Evolutionary conservation across 176 grass and related monocot species (phyloP).

Genomic region (Bothriochloa decipiens): DNA sequence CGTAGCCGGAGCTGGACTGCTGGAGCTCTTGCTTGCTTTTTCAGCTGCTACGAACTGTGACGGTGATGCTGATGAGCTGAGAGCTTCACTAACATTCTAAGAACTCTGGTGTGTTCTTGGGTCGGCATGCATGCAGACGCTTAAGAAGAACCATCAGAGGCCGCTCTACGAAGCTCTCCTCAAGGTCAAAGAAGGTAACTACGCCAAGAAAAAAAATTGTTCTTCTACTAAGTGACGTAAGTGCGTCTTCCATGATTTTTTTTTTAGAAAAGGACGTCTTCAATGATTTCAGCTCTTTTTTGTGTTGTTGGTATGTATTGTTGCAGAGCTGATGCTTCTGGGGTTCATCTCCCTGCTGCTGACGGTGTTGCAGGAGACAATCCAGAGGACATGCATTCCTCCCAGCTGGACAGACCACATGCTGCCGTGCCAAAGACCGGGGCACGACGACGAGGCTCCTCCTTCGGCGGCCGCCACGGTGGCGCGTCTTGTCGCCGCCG

Average conservation of each 20-base stretch:
- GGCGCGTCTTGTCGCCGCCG: slow-evolving; percentile 36
- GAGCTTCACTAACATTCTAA: neutral
- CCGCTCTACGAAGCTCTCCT: slow-evolving; percentile 91
- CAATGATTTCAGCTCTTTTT: neutral
- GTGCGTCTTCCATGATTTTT: too few relatives aligned
- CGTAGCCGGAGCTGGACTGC: neutral
- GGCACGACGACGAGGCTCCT: neutral
- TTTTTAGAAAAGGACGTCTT: neutral
- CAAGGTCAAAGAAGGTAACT: slow-evolving; percentile 91
- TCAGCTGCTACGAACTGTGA: neutral
- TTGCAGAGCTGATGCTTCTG: slow-evolving; percentile 90
- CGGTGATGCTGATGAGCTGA: neutral
- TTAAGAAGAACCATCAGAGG: slow-evolving; percentile 79
- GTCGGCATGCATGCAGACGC: slow-evolving; percentile 36
- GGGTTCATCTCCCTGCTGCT: slow-evolving; percentile 95
- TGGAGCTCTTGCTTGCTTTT: neutral
- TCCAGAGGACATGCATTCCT: slow-evolving; percentile 81
- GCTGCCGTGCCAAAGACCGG: slow-evolving; percentile 65
- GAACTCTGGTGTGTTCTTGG: neutral
- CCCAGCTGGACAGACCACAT: slow-evolving; percentile 63
- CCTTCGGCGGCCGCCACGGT: neutral
- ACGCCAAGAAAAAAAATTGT: neutral
- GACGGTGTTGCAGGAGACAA: slow-evolving; percentile 71
- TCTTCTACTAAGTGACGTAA: neutral
- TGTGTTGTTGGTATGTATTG: neutral